Base-by-base conservation (phyloP, 148 eudicot species). In the Persicaria tinctoria region DNA sequence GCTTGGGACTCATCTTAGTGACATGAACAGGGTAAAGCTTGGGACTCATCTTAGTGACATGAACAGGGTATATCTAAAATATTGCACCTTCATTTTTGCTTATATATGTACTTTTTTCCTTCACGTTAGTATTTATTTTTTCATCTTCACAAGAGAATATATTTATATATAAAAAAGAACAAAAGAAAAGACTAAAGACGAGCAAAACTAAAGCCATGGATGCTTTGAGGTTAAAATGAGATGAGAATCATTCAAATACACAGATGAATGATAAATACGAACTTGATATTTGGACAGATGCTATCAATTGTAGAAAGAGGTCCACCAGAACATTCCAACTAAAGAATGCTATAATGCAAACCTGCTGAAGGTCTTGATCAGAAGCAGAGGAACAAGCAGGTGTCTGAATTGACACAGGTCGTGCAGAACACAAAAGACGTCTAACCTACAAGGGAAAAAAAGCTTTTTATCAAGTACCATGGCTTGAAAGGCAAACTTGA, bases 311-410 rank as follows among this genome's bases (percentile, higher is more conserved):
- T 2, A 50, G 47, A 17, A 66, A 66, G 47, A 66, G 18, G 14
- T 41, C 46, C 38, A 14, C 41, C 8, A 32, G 18, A 66, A 66
- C 13, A 14, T 44, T 13, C 9, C 5, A 56, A 53, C 68, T 48
- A 60, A 72, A 79, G 11, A 56, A 47, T 46, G 3, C 55, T 23
- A 66, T 48, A 62, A 47, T 47, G 3, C 79, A 79, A 77, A 95
- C 99, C 94, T 95, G 99, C 82, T 95, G 99, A 76, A 87, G 78
- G 78, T 95, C 99, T 84, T 95, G 99, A 82, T 95, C 99, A 49
- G 96, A 85, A 44, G 94, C 89, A 68, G 93, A 87, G 75, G 97
- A 89, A 74, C 84, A 90, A 17, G 79, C 89, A 77, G 92, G 86
- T 79, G 94, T 89, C 73, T 88, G 97, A 82, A 95, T 90, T 51